phyloP scores from a whole-genome alignment of 2,329 filamentous ascomycete genomes.

The Aspergillus sclerotialis region DNA sequence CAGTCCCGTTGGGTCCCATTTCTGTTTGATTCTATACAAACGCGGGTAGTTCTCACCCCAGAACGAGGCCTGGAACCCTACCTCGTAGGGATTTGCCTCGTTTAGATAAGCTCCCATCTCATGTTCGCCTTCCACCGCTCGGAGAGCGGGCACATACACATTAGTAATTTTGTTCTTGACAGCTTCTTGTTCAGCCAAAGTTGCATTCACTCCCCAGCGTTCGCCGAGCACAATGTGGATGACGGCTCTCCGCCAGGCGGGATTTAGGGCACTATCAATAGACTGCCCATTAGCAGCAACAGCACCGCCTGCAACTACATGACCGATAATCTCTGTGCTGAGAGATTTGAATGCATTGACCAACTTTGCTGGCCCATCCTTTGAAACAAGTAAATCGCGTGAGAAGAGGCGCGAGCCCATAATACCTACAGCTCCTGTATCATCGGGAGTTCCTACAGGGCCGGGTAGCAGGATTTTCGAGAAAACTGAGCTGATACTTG shows the following conservation, averaged over 20 bases:
- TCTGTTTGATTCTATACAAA: constrained; percentile 23
- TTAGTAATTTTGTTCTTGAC: constrained; percentile 29
- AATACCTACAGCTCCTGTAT: constrained; percentile 14
- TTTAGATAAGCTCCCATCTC: constrained; percentile 30
- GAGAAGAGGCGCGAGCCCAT: constrained; percentile 27
- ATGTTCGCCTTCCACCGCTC: constrained; percentile 12
- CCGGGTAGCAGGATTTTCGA: constrained; percentile 12
- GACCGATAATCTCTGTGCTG: constrained; percentile 8
- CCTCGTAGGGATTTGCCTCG: constrained; percentile 33
- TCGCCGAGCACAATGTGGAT: constrained; percentile 28
- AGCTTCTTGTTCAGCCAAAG: constrained; percentile 22
- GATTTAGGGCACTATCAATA: constrained; percentile 19
- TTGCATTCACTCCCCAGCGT: constrained; percentile 17
- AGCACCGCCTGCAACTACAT: constrained; percentile 28
- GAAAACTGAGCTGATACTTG: constrained; percentile 12
- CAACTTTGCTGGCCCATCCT: constrained; percentile 19
- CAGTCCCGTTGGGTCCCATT: constrained; percentile 24
- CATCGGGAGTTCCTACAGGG: constrained; percentile 10
- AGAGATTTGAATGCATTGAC: constrained; percentile 28
- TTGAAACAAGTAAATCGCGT: constrained; percentile 21
- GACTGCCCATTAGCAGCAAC: constrained; percentile 22
- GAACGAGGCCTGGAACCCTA: constrained; percentile 33
- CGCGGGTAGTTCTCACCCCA: constrained; percentile 30
- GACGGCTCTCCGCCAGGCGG: constrained; percentile 37
- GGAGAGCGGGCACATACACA: constrained; percentile 17